phyloP scores from a whole-genome alignment of 1,284 basidiomycete species.

The Heterobasidion annosum region DNA sequence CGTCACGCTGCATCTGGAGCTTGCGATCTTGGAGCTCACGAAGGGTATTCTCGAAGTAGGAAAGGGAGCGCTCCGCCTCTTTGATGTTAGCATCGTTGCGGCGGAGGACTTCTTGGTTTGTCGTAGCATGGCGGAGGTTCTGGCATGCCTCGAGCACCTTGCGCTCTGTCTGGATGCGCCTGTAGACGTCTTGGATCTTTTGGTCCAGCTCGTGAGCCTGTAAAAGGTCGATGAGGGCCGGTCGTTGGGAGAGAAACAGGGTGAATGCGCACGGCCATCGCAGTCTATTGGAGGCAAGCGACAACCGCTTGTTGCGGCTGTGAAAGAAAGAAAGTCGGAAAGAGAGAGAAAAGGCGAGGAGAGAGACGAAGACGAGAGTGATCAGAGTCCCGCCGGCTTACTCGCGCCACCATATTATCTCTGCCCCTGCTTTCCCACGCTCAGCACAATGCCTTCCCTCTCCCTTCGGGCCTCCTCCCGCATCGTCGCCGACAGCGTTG shows the following conservation, averaged over 20 bases:
- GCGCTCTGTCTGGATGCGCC: slow-evolving; percentile 86
- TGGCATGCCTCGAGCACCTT: slow-evolving; percentile 87
- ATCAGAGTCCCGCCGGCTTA: not conserved
- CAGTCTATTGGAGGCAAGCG: not conserved
- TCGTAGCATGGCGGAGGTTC: slow-evolving; percentile 73
- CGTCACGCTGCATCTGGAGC: slow-evolving; percentile 33
- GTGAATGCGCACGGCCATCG: slow-evolving; percentile 14
- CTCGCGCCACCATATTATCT: not conserved
- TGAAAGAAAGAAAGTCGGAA: slow-evolving; percentile 5
- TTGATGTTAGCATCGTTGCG: slow-evolving; percentile 81
- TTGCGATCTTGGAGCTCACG: slow-evolving; percentile 77
- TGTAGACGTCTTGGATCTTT: slow-evolving; percentile 89
- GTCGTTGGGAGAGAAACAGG: not conserved
- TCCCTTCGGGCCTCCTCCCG: slow-evolving; percentile 22
- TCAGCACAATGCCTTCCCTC: slow-evolving; percentile 27
- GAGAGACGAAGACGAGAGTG: not conserved
- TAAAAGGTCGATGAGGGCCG: slow-evolving; percentile 4
- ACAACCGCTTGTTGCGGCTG: slow-evolving; percentile 1
- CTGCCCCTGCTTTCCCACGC: slow-evolving; percentile 1
- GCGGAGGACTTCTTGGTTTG: slow-evolving; percentile 80
- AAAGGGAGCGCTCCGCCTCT: slow-evolving; percentile 79
- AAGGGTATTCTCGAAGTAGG: slow-evolving; percentile 84
- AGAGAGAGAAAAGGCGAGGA: not conserved
- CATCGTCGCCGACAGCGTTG: slow-evolving; percentile 13
- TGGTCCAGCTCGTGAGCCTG: slow-evolving; percentile 64